Evolutionary conservation across 805 yeast genomes (phyloP).

Genomic region (Yamadazyma sp.): DNA sequence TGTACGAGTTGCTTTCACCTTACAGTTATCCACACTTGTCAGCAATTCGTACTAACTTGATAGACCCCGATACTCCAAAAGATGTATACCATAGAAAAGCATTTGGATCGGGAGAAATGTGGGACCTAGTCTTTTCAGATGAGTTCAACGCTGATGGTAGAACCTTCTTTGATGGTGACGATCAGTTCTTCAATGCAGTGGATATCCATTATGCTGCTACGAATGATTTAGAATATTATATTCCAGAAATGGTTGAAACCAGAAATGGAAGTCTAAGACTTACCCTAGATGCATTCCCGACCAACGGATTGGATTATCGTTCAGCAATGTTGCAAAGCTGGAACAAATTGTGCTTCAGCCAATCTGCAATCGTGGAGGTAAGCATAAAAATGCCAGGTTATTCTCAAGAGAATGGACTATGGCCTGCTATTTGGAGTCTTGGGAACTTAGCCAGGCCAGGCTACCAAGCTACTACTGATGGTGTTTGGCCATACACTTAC

Average conservation of each 20-base stretch:
- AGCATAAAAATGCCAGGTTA: conserved; percentile 32
- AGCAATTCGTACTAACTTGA: conserved; percentile 58
- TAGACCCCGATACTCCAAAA: conserved; percentile 73
- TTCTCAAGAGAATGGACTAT: conserved; percentile 31
- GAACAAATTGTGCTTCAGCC: conserved; percentile 36
- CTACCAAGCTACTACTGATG: conserved; percentile 35
- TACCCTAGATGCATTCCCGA: conserved; percentile 33
- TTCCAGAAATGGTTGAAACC: conserved; percentile 38
- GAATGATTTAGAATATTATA: conserved; percentile 39
- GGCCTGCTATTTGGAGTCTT: conserved; percentile 43
- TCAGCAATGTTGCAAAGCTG: conserved; percentile 39
- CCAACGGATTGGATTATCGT: conserved; percentile 29
- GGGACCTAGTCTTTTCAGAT: conserved; percentile 38
- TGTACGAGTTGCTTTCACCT: conserved; percentile 43
- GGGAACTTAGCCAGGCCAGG: conserved; percentile 41
- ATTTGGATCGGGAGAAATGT: conserved; percentile 21
- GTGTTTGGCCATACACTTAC: conserved; percentile 42
- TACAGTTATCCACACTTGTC: conserved; percentile 58
- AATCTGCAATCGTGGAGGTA: conserved; percentile 29
- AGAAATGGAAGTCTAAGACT: conserved; percentile 32
- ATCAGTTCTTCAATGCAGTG: conserved; percentile 37
- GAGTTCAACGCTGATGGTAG: conserved; percentile 41
- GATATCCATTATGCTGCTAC: conserved; percentile 40
- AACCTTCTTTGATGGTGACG: conserved; percentile 39
- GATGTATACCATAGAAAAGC: conserved; percentile 50